A percentile compares a stretch with the other conserved stretches of the same genome.
Evolutionary conservation across 768 basidiomycete species (phyloP).

Genomic region (Porpolomopsis calyptriformis): DNA sequence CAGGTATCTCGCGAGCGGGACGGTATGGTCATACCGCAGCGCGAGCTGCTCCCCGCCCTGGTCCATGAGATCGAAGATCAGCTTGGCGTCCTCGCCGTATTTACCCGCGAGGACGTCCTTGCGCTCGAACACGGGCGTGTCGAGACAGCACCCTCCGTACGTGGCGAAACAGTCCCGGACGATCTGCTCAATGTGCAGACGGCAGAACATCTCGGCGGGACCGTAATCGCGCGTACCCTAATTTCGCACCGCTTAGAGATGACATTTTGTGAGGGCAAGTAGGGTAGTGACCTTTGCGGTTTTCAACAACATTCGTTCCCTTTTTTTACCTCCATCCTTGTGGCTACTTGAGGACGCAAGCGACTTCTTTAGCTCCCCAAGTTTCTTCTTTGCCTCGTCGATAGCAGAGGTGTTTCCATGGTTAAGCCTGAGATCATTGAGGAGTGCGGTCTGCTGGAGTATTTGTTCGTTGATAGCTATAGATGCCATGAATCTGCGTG

Average conservation of each 20-base stretch:
- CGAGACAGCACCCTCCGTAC: slow-evolving; percentile 85
- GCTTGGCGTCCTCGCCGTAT: slow-evolving; percentile 94
- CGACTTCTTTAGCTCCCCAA: slow-evolving; percentile 58
- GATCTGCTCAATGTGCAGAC: slow-evolving; percentile 79
- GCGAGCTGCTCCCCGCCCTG: slow-evolving; percentile 96
- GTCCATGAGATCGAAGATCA: slow-evolving; percentile 95
- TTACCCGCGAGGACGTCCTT: slow-evolving; percentile 94
- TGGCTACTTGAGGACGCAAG: slow-evolving; percentile 31
- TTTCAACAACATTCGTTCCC: slow-evolving; percentile 69
- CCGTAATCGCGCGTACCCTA: slow-evolving; percentile 95
- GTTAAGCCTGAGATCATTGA: slow-evolving; percentile 51
- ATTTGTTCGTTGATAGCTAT: slow-evolving; percentile 44
- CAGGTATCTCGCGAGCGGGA: slow-evolving; percentile 89
- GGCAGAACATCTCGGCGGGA: slow-evolving; percentile 84
- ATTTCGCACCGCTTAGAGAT: not conserved
- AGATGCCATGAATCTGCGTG: slow-evolving; percentile 4
- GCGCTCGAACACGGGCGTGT: slow-evolving; percentile 97
- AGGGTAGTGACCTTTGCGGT: slow-evolving; percentile 71
- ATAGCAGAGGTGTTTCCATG: slow-evolving; percentile 39
- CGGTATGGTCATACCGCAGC: slow-evolving; percentile 91
- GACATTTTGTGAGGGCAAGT: slow-evolving; percentile 7
- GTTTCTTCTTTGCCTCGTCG: slow-evolving; percentile 56
- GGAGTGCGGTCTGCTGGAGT: slow-evolving; percentile 39
- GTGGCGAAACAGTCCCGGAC: slow-evolving; percentile 82
- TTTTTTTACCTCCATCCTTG: slow-evolving; percentile 48